A percentile compares a stretch with the other conserved stretches of the same genome.
These are phyloP conservation scores for Rostrohypoxylon terebratum DNA, from an alignment of 495 filamentous ascomycete genomes.

Conservation along the genomic window DNA sequence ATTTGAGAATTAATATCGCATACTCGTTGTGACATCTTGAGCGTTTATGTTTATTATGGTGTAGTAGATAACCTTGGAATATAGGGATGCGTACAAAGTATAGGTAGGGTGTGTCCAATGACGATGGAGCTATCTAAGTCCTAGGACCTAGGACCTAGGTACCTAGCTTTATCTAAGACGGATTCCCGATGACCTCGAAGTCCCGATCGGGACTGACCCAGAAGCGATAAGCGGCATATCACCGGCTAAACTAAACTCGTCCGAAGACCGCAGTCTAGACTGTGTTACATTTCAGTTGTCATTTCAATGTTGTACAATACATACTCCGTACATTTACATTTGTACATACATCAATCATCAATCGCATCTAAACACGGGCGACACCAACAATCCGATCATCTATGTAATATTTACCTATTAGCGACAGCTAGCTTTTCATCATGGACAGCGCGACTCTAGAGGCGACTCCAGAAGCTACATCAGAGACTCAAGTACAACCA, in stretches of 20 bases:
- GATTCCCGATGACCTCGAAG: too few species aligned
- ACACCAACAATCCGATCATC: background rate
- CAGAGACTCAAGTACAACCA: conserved; percentile 48
- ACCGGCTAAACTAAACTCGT: conserved; percentile 24
- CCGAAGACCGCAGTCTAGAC: conserved; percentile 5
- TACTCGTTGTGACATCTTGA: conserved; percentile 51
- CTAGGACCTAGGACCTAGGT: too few species aligned
- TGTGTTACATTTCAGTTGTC: background rate
- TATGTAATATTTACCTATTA: background rate
- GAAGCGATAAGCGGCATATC: conserved; percentile 34
- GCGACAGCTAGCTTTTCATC: background rate
- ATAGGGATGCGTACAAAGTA: conserved; percentile 19
- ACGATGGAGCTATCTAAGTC: conserved; percentile 23
- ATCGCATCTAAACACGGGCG: background rate
- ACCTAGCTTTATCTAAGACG: conserved; percentile 22
- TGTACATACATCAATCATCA: background rate
- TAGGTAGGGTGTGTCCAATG: conserved; percentile 21
- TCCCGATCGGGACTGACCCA: background rate
- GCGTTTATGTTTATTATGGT: conserved; percentile 16
- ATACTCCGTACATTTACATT: background rate
- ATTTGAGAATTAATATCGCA: conserved; percentile 6
- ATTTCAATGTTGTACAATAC: conserved; percentile 11
- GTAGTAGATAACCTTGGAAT: conserved; percentile 8
- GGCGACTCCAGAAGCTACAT: conserved; percentile 29
- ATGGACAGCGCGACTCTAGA: conserved; percentile 45